Conservation (phyloP, 1,139 yeast species). For the Candida neerlandica region DNA sequence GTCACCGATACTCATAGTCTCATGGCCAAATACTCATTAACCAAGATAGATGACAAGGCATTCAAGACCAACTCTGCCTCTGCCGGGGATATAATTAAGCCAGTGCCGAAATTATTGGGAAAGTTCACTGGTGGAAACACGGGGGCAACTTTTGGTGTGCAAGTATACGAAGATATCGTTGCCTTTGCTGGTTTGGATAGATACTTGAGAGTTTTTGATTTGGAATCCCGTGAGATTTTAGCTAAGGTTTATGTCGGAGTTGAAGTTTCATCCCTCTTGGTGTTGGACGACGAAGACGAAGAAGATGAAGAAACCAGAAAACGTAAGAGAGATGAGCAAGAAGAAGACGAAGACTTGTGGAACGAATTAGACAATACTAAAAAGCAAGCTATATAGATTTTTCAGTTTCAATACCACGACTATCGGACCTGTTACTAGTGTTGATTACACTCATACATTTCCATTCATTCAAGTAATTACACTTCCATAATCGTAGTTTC, state of each 20-base stretch:
- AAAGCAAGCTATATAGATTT: slow-evolving; percentile 17
- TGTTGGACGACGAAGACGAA: slow-evolving; percentile 53
- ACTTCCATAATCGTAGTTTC: slow-evolving; percentile 86
- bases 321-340: slow-evolving; percentile 29
- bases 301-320: slow-evolving; percentile 23
- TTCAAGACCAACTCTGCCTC: slow-evolving; percentile 44
- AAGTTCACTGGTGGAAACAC: slow-evolving; percentile 49
- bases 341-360: slow-evolving; percentile 43
- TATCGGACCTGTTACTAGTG: slow-evolving; percentile 51
- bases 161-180: slow-evolving; percentile 28
- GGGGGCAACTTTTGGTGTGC: slow-evolving; percentile 44
- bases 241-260: slow-evolving; percentile 79
- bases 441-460: slow-evolving; percentile 89
- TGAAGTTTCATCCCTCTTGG: slow-evolving; percentile 59
- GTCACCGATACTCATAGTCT: slow-evolving; percentile 59
- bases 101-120: slow-evolving; percentile 43
- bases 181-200: slow-evolving; percentile 84
- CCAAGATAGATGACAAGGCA: slow-evolving; percentile 40
- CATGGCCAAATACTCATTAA: slow-evolving; percentile 54
- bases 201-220: slow-evolving; percentile 75
- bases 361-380: slow-evolving; percentile 31
- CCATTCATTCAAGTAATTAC: slow-evolving; percentile 82
- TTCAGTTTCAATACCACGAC: slow-evolving; percentile 24
- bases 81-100: slow-evolving; percentile 43
- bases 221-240: slow-evolving; percentile 55